Evolutionary conservation across 176 grass and related monocot species (phyloP).

Genomic region (Otatea glauca): DNA sequence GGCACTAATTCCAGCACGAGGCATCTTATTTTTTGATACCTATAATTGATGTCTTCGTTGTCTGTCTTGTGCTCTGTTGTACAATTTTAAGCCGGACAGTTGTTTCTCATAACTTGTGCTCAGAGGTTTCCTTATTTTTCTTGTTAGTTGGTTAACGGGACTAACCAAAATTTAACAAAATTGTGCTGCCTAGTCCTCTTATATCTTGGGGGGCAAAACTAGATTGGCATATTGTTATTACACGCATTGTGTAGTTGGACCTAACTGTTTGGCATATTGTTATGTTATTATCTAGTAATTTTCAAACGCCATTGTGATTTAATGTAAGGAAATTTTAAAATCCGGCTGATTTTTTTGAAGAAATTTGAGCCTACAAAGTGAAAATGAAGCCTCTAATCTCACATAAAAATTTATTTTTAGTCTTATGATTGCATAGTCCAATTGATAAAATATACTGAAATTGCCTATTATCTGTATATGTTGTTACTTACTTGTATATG

Average conservation of each 20-base stretch:
- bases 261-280: background rate
- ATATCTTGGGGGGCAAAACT: background rate
- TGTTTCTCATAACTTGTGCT: conserved; percentile 47
- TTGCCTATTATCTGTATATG: background rate
- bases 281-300: conserved; percentile 17
- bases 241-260: background rate
- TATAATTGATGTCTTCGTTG: conserved; percentile 58
- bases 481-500: conserved; percentile 27
- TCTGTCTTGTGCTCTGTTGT: conserved; percentile 36
- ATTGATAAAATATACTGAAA: background rate
- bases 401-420: background rate
- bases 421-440: conserved; percentile 5
- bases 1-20: conserved; percentile 29
- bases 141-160: background rate
- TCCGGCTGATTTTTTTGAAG: background rate
- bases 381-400: background rate
- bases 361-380: conserved; percentile 10
- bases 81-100: conserved; percentile 36
- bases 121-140: conserved; percentile 24
- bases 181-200: conserved; percentile 22
- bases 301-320: background rate
- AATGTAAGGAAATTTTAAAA: conserved; percentile 3
- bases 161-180: background rate
- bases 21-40: conserved; percentile 34
- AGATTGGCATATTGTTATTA: background rate